Evolutionary conservation across 805 yeast genomes (phyloP).

Genomic region (Cyberlindnera subsufficiens): DNA sequence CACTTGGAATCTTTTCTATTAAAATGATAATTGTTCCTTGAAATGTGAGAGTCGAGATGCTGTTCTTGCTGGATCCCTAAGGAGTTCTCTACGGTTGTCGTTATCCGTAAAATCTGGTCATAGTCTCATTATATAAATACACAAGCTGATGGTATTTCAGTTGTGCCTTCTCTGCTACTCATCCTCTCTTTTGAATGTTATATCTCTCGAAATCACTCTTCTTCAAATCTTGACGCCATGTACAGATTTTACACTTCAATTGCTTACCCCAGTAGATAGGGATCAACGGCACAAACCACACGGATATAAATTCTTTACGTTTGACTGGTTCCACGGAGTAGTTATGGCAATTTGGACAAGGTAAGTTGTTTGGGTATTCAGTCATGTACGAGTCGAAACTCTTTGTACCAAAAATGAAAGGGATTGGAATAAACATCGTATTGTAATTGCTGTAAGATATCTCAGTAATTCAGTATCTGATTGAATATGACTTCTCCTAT

Average conservation of each 20-base stretch:
- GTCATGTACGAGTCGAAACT: conserved; percentile 23
- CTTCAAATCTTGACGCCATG: conserved; percentile 37
- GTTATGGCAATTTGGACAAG: conserved; percentile 58
- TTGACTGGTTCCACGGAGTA: conserved; percentile 46
- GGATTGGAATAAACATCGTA: conserved; percentile 5
- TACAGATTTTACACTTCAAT: conserved; percentile 45
- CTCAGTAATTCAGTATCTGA: too few relatives aligned
- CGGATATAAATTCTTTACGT: conserved; percentile 45
- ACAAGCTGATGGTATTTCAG: too few relatives aligned
- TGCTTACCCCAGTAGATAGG: conserved; percentile 50
- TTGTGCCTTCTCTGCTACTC: background rate
- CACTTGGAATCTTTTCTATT: too few relatives aligned
- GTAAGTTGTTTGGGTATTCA: conserved; percentile 23
- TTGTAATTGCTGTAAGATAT: too few relatives aligned
- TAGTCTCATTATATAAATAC: too few relatives aligned
- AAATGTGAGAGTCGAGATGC: too few relatives aligned
- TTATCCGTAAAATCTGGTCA: too few relatives aligned
- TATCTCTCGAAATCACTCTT: conserved; percentile 26
- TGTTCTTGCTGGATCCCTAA: too few relatives aligned
- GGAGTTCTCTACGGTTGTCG: too few relatives aligned
- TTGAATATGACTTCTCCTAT: too few relatives aligned
- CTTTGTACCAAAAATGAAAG: conserved; percentile 28
- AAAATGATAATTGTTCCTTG: too few relatives aligned
- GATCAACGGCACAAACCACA: conserved; percentile 49
- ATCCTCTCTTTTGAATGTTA: conserved; percentile 3